Percentiles rank a stretch among this genome's conserved stretches.
Conservation (phyloP, 306 rosid species). For the Glycyrrhiza uralensis region DNA sequence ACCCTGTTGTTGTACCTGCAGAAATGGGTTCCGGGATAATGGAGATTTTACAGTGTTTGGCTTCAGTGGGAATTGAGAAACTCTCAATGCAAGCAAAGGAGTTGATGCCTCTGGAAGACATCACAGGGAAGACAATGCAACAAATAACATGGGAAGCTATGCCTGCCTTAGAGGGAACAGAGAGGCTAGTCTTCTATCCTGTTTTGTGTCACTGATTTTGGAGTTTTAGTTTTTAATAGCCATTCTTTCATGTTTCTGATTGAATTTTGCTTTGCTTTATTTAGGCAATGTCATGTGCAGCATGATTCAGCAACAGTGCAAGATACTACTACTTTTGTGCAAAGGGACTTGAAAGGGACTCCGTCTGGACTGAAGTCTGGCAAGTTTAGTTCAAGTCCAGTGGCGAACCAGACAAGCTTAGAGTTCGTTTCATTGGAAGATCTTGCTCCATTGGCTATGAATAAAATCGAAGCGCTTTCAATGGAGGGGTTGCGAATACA, state of each 20-base stretch:
- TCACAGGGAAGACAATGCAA: conserved; percentile 94
- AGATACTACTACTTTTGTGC: conserved; percentile 30
- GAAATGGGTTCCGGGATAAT: conserved; percentile 94
- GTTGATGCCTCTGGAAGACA: conserved; percentile 94
- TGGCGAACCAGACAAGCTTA: conserved; percentile 44
- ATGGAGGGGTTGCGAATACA: conserved; percentile 96
- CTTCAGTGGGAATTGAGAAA: conserved; percentile 90
- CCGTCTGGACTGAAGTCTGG: conserved; percentile 41
- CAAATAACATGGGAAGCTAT: conserved; percentile 91
- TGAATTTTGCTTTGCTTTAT: conserved; percentile 33
- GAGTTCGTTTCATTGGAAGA: conserved; percentile 89
- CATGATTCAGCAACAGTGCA: conserved; percentile 43
- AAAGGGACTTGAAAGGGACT: conserved; percentile 35
- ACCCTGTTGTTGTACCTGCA: conserved; percentile 96
- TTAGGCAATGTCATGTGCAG: conserved; percentile 55
- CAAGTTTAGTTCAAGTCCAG: conserved; percentile 37
- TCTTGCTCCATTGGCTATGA: conserved; percentile 97
- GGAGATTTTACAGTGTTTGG: conserved; percentile 82
- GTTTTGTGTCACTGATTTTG: conserved; percentile 12
- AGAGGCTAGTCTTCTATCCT: conserved; percentile 53
- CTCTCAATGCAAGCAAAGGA: conserved; percentile 96
- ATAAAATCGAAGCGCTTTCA: conserved; percentile 97
- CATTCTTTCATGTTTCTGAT: conserved; percentile 13
- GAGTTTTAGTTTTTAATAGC: neutral
- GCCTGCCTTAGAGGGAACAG: conserved; percentile 65